These are phyloP conservation scores for Xylaria acuta DNA, from an alignment of 495 filamentous ascomycete genomes.

Conservation along the genomic window DNA sequence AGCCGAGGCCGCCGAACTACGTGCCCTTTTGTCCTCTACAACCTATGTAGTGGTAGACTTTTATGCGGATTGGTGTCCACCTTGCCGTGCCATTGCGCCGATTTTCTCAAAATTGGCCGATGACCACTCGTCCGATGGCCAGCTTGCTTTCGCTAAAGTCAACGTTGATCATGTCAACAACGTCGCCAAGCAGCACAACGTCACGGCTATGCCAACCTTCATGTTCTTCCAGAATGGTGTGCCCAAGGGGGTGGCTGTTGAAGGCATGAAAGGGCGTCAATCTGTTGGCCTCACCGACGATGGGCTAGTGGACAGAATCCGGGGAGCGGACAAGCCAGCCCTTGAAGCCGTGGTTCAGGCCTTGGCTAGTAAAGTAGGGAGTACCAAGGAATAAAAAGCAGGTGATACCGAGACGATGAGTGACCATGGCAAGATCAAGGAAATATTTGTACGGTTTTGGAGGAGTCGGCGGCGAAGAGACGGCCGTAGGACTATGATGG, in stretches of 20 bases:
- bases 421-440: not conserved
- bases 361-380: conserved; percentile 1
- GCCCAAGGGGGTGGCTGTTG: not conserved
- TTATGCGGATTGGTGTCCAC: conserved; percentile 69
- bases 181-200: conserved; percentile 51
- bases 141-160: conserved; percentile 64
- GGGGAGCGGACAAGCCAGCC: conserved; percentile 9
- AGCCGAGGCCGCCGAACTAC: conserved; percentile 38
- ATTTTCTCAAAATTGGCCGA: conserved; percentile 58
- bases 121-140: conserved; percentile 45
- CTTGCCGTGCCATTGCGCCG: conserved; percentile 70
- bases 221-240: conserved; percentile 77
- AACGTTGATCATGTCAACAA: conserved; percentile 61
- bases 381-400: not conserved
- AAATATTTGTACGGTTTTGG: too few relatives aligned
- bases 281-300: not conserved
- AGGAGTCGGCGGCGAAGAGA: too few relatives aligned
- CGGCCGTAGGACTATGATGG: too few relatives aligned
- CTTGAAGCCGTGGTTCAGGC: conserved; percentile 14
- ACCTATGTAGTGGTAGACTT: conserved; percentile 56
- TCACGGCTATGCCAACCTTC: conserved; percentile 78
- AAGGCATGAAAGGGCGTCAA: not conserved
- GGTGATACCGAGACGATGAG: not conserved
- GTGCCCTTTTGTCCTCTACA: conserved; percentile 39
- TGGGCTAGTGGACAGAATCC: conserved; percentile 1